These are phyloP conservation scores for Penicillium sp. DNA, from an alignment of 2,329 filamentous ascomycete genomes.

Conservation along the genomic window DNA sequence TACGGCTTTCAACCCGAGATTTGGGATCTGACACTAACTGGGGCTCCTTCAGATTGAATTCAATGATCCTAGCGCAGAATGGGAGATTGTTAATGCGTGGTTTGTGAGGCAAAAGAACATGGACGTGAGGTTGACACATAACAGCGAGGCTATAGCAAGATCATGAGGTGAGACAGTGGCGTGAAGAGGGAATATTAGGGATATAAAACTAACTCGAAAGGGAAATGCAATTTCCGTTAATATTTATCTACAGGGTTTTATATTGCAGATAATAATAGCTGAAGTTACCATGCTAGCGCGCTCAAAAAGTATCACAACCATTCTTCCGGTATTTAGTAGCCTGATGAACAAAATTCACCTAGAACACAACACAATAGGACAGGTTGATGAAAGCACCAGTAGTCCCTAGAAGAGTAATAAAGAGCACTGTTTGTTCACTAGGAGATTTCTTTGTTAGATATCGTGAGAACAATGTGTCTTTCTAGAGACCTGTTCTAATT, in stretches of 20 bases:
- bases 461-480: background rate
- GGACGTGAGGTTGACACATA: background rate
- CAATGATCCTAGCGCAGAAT: slow-evolving; percentile 17
- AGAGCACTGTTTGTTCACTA: background rate
- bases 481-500: background rate
- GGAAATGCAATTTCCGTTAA: background rate
- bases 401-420: background rate
- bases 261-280: background rate
- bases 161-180: background rate
- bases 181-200: no score
- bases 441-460: background rate
- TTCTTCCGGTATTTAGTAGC: background rate
- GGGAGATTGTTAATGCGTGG: slow-evolving; percentile 45
- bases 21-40: background rate
- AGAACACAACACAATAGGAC: background rate
- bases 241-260: background rate
- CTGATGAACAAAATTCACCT: background rate
- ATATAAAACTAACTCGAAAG: no score
- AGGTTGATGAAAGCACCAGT: background rate
- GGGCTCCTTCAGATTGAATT: slow-evolving; percentile 16
- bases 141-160: background rate
- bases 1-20: background rate
- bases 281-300: background rate
- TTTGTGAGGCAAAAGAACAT: slow-evolving; percentile 1
- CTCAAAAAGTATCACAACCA: background rate